These are phyloP conservation scores for Tilletia indica DNA, from an alignment of 1,284 basidiomycete species.

Conservation along the genomic window DNA sequence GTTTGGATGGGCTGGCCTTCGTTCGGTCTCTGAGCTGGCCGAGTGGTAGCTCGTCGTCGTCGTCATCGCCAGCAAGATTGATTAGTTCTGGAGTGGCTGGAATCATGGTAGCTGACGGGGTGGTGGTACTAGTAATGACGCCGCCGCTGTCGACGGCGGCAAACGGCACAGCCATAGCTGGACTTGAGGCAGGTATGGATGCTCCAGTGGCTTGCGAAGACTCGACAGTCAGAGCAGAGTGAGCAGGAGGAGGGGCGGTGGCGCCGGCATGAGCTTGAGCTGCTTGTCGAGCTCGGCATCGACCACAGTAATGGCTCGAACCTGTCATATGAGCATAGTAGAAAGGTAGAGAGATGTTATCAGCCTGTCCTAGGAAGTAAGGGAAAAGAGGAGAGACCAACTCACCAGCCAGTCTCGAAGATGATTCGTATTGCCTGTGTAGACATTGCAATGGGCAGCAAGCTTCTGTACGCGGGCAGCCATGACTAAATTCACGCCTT, in stretches of 20 bases:
- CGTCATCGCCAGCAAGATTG: slow-evolving; percentile 11
- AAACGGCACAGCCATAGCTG: too few relatives aligned
- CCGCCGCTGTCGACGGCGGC: background rate
- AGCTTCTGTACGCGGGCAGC: background rate
- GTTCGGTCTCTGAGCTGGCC: slow-evolving; percentile 10
- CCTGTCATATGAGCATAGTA: background rate
- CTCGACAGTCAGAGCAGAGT: background rate
- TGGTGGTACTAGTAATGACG: background rate
- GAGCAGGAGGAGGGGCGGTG: background rate
- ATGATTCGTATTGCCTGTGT: slow-evolving; percentile 3
- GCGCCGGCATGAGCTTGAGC: background rate
- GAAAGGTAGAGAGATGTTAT: background rate
- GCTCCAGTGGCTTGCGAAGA: background rate
- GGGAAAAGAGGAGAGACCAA: background rate
- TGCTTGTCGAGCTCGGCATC: background rate
- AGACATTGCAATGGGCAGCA: background rate
- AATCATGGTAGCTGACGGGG: too few relatives aligned
- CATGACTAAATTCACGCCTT: background rate
- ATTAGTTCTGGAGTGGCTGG: background rate
- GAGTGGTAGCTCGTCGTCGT: slow-evolving; percentile 9
- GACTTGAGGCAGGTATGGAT: background rate
- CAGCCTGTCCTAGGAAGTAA: background rate
- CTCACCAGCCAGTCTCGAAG: slow-evolving; percentile 10
- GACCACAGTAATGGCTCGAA: background rate
- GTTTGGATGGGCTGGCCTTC: slow-evolving; percentile 5